Base-by-base conservation (phyloP, 148 eudicot species). In the Persicaria maculosa region DNA sequence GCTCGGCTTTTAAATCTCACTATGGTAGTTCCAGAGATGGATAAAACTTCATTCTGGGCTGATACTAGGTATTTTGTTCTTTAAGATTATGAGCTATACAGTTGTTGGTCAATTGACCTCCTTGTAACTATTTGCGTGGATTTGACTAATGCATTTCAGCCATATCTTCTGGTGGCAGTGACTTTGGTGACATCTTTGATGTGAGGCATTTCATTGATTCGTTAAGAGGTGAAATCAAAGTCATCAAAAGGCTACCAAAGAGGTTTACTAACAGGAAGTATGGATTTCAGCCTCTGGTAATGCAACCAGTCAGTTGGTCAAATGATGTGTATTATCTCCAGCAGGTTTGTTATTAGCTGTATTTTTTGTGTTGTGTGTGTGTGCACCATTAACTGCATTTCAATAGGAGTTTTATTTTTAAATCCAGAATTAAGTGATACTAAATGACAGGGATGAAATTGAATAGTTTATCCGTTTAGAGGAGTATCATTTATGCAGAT, bases 301-400 rank as follows among this genome's bases (percentile, higher is more conserved):
- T 91, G 96, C 96, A 91, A 79, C 98, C 98, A 16, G 84, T 94
- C 72, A 94, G 98, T 89, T 94, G 97, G 98, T 94, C 98, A 45
- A 88, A 77, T 79, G 96, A 90, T 80, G 88, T 87, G 47, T 95
- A 95, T 81, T 95, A 95, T 81, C 75, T 91, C 76, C 77, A 92
- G 76, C 97, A 95, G 97, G 98, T 93, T 47, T 76, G 79, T 79
- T 46, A 36, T 43, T 40, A 65, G 4, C 47, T 65, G 70, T 15
- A 15, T 65, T 36, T 31, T 31, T 31, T 31, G 40, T 31, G 40
- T 31, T 31, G 40, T 31, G 40, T 31, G 40, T 31, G 40, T 31
- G 97, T 93, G 44, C 75, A 78, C 77, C 70, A 36, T 43, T 40
- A 65, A 0, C 47, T 65, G 70, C 12, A 15, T 36, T 36, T 62